phyloP scores from a whole-genome alignment of 306 rosid genomes.

The Biancaea sappan region DNA sequence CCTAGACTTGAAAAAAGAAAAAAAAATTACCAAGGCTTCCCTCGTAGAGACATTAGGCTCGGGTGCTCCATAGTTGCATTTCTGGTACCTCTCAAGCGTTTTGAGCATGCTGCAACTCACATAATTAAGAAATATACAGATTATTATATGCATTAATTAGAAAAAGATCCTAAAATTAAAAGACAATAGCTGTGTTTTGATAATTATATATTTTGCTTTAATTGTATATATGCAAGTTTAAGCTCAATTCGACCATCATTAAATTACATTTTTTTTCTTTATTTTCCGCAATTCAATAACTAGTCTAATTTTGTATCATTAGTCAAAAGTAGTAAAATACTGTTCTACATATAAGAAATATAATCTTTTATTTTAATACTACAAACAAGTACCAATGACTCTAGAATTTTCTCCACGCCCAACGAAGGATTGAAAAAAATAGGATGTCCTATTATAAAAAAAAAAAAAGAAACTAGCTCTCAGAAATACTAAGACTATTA shows the following conservation, averaged over 20 bases:
- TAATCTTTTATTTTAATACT: neutral
- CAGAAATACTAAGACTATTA: neutral
- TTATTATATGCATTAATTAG: too few relatives aligned
- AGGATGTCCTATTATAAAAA: neutral
- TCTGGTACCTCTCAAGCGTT: conserved; percentile 99
- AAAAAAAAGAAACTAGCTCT: neutral
- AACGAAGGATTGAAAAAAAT: neutral
- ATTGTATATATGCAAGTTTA: neutral
- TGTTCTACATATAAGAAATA: neutral
- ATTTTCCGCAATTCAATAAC: neutral
- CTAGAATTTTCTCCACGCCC: neutral
- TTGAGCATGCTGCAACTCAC: conserved; percentile 97
- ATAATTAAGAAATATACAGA: too few relatives aligned
- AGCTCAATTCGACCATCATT: neutral
- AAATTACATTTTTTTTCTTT: neutral
- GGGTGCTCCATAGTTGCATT: conserved; percentile 96
- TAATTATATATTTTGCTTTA: neutral
- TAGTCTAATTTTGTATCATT: neutral
- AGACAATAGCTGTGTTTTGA: neutral
- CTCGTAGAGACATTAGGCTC: conserved; percentile 81
- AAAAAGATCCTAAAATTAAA: neutral
- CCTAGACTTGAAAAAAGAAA: neutral
- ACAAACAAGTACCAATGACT: neutral
- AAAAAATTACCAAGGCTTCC: conserved; percentile 78
- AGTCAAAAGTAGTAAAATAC: neutral